Percentiles rank a stretch among this genome's conserved stretches.
Evolutionary conservation across 495 filamentous ascomycete genomes (phyloP).

Genomic region (Penicillium simplicissimum): DNA sequence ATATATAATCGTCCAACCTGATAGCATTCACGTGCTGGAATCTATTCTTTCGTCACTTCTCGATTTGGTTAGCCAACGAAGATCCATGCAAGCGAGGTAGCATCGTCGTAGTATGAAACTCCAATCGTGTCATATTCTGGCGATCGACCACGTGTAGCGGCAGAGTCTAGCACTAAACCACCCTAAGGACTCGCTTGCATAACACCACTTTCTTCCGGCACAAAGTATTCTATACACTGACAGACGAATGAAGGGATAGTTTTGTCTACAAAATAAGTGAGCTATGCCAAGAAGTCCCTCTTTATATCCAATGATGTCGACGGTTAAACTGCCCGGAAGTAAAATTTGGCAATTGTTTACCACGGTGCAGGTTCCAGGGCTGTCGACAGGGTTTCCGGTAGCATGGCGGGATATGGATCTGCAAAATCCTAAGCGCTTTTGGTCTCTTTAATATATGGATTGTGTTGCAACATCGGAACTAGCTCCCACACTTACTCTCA

Average conservation of each 20-base stretch:
- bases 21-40: not conserved
- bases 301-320: not conserved
- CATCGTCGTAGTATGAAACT: slow-evolving; percentile 9
- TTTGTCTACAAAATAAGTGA: not conserved
- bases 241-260: not conserved
- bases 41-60: not conserved
- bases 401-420: slow-evolving; percentile 4
- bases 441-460: not conserved
- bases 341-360: not conserved
- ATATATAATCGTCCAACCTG: not conserved
- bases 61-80: not conserved
- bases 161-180: slow-evolving; percentile 8
- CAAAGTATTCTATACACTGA: not conserved
- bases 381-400: not conserved
- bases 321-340: not conserved
- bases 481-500: not conserved
- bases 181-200: not conserved
- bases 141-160: slow-evolving; percentile 11
- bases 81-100: slow-evolving; percentile 7
- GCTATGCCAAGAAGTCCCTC: not conserved
- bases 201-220: not conserved
- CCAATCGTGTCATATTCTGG: slow-evolving; percentile 9
- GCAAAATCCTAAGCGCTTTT: not conserved
- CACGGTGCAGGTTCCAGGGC: not conserved
- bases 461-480: not conserved